These are phyloP conservation scores for Theobroma cacao DNA, from an alignment of 345 rosid genomes.

Conservation along the genomic window DNA sequence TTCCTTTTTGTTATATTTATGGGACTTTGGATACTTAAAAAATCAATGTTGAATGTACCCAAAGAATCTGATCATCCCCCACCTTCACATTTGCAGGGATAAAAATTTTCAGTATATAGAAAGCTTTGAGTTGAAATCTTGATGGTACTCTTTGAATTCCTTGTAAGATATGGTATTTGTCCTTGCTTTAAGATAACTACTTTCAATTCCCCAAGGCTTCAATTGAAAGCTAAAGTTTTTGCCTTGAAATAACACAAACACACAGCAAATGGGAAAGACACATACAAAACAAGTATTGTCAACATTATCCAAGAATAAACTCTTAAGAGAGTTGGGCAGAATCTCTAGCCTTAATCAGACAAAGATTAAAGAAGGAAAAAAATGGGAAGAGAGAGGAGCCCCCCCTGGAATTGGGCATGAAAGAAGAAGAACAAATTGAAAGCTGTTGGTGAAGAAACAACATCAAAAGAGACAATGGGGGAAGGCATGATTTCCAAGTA, in stretches of 20 bases:
- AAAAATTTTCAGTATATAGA: not conserved
- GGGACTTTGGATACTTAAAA: not conserved
- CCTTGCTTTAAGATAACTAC: conserved; percentile 7
- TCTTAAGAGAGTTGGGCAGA: not conserved
- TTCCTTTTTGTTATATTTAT: too few species aligned
- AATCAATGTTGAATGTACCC: not conserved
- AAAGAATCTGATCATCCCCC: not conserved
- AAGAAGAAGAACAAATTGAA: conserved; percentile 11
- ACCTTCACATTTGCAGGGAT: not conserved
- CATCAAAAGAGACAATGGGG: conserved; percentile 25
- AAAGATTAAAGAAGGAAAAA: not conserved
- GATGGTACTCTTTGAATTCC: not conserved
- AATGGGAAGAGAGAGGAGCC: too few species aligned
- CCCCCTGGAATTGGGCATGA: too few species aligned
- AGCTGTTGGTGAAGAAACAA: conserved; percentile 22
- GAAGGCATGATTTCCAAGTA: conserved; percentile 7
- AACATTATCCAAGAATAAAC: conserved; percentile 7
- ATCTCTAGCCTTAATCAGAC: not conserved
- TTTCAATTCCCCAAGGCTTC: not conserved
- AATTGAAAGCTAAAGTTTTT: conserved; percentile 3
- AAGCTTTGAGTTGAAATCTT: conserved; percentile 1
- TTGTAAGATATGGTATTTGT: not conserved
- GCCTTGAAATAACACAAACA: not conserved
- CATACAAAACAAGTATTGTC: not conserved
- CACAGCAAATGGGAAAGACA: not conserved